These are phyloP conservation scores for Fusarium sp. DNA, from an alignment of 2,329 filamentous ascomycete genomes.

Conservation along the genomic window DNA sequence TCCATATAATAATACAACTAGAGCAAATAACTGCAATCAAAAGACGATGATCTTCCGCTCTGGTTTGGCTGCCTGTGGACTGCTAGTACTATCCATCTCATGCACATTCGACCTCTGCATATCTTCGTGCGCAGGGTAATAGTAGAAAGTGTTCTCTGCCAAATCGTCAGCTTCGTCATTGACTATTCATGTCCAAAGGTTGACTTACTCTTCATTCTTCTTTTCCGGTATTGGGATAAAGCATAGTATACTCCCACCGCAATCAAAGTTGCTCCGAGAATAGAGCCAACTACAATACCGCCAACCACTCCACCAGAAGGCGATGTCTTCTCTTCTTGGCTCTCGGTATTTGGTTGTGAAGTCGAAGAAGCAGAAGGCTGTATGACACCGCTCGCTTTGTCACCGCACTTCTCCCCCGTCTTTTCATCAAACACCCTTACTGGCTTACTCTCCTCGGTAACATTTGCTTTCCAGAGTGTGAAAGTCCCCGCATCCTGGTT, in stretches of 20 bases:
- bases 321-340: not conserved
- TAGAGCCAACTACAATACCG: conserved; percentile 10
- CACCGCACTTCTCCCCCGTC: conserved; percentile 8
- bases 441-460: conserved; percentile 21
- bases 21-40: not conserved
- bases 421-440: conserved; percentile 23
- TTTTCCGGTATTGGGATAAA: not conserved
- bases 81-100: conserved; percentile 7
- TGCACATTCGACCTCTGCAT: conserved; percentile 1
- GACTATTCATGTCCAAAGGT: too few species aligned
- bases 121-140: conserved; percentile 9
- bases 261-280: conserved; percentile 6
- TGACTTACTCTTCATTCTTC: not conserved
- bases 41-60: not conserved
- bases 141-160: not conserved
- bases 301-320: conserved; percentile 12
- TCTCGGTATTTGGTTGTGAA: not conserved
- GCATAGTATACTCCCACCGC: conserved; percentile 10
- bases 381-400: conserved; percentile 9
- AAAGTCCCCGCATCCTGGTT: conserved; percentile 49
- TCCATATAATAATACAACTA: not conserved
- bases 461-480: conserved; percentile 52
- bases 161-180: not conserved
- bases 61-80: not conserved
- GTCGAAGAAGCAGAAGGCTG: conserved; percentile 17